phyloP scores from a whole-genome alignment of 2,329 filamentous ascomycete genomes.

The Aspergillus novofumigatus region DNA sequence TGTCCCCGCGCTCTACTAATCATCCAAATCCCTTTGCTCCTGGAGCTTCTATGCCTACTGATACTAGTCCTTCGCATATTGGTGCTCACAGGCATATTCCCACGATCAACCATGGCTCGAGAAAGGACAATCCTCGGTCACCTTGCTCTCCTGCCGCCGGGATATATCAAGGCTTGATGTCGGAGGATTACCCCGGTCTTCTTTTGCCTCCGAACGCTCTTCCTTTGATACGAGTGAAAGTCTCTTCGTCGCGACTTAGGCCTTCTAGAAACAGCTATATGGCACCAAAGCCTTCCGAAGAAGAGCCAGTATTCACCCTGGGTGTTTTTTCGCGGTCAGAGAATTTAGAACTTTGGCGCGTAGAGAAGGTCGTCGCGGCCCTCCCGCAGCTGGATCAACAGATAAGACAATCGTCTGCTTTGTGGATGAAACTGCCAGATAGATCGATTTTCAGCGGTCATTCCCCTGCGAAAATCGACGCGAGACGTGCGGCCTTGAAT shows the following conservation, averaged over 20 bases:
- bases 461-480: slow-evolving; percentile 88
- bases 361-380: slow-evolving; percentile 85
- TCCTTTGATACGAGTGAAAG: slow-evolving; percentile 76
- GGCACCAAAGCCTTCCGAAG: slow-evolving; percentile 73
- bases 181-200: slow-evolving; percentile 81
- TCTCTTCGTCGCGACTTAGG: slow-evolving; percentile 91
- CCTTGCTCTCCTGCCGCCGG: slow-evolving; percentile 33
- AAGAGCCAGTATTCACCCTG: slow-evolving; percentile 90
- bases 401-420: slow-evolving; percentile 68
- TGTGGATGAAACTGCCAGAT: slow-evolving; percentile 76
- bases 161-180: slow-evolving; percentile 73
- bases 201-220: slow-evolving; percentile 84
- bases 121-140: slow-evolving; percentile 31
- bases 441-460: slow-evolving; percentile 84
- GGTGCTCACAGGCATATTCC: slow-evolving; percentile 23
- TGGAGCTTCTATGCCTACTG: slow-evolving; percentile 57
- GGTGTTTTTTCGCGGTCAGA: slow-evolving; percentile 72
- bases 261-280: slow-evolving; percentile 84
- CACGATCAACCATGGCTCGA: slow-evolving; percentile 35
- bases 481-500: slow-evolving; percentile 74
- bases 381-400: slow-evolving; percentile 77
- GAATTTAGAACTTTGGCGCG: slow-evolving; percentile 72
- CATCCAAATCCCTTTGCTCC: slow-evolving; percentile 69
- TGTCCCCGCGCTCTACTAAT: slow-evolving; percentile 69
- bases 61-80: slow-evolving; percentile 8